These are phyloP conservation scores for Wallacemonas sp. DNA, from an alignment of 208 protist species.

Conservation along the genomic window DNA sequence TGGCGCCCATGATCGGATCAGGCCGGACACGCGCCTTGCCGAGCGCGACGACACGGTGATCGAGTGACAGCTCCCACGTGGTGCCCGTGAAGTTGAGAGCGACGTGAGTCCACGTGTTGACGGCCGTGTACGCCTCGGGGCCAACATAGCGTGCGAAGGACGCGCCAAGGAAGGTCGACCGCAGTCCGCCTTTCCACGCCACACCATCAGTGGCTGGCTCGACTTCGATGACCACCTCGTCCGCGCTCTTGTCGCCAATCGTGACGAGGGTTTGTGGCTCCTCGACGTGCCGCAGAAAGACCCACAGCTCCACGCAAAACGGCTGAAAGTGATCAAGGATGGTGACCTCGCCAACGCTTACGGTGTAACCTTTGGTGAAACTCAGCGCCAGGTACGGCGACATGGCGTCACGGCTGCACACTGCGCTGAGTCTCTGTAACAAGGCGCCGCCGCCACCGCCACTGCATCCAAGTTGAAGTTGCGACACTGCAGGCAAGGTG, in stretches of 20 bases:
- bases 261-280: conserved; percentile 77
- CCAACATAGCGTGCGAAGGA: conserved; percentile 70
- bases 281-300: conserved; percentile 63
- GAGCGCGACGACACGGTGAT: conserved; percentile 52
- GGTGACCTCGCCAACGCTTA: conserved; percentile 62
- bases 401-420: neutral
- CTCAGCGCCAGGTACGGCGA: conserved; percentile 43
- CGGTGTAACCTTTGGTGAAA: conserved; percentile 61
- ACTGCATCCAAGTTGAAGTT: neutral
- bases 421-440: neutral
- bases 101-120: conserved; percentile 85
- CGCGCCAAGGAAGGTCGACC: conserved; percentile 73
- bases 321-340: conserved; percentile 80
- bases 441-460: neutral
- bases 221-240: conserved; percentile 85
- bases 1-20: conserved; percentile 54
- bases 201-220: conserved; percentile 66
- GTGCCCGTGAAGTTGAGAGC: conserved; percentile 88
- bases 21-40: conserved; percentile 58
- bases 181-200: conserved; percentile 73
- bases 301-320: conserved; percentile 89
- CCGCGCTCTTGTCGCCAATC: conserved; percentile 79
- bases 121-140: conserved; percentile 46
- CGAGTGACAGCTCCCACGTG: conserved; percentile 81
- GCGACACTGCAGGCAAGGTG: conserved; percentile 18